Percentiles rank a stretch among this genome's conserved stretches.
Conservation (phyloP, 106 monocot species). For the Allium cepa region DNA sequence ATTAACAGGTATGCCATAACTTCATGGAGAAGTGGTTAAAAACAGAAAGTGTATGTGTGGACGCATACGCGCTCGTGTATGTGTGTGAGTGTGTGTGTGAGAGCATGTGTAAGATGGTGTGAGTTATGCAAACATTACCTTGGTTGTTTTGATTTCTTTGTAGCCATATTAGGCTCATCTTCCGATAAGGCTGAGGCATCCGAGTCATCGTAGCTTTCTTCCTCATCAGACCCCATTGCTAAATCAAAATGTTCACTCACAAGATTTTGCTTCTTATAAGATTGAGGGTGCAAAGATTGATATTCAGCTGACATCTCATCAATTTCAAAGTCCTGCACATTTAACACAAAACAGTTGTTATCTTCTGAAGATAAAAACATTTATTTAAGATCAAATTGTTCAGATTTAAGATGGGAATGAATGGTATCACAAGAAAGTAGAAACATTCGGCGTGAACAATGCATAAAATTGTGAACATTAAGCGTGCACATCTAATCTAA, state of each 20-base stretch:
- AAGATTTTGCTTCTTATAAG: slow-evolving; percentile 34
- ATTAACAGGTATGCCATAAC: too few species aligned
- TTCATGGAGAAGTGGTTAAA: too few species aligned
- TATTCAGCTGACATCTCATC: slow-evolving; percentile 74
- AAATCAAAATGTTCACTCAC: slow-evolving; percentile 79
- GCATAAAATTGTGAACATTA: too few species aligned
- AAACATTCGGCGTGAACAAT: too few species aligned
- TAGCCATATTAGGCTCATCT: slow-evolving; percentile 24
- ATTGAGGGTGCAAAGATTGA: slow-evolving; percentile 61
- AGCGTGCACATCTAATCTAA: too few species aligned
- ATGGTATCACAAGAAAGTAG: too few species aligned
- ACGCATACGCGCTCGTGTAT: too few species aligned
- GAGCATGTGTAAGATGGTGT: background rate
- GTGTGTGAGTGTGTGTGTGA: too few species aligned
- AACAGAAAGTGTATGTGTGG: too few species aligned
- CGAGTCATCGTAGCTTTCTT: slow-evolving; percentile 12
- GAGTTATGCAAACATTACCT: slow-evolving; percentile 29
- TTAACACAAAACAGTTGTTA: too few species aligned
- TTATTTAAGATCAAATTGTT: background rate
- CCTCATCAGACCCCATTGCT: slow-evolving; percentile 31
- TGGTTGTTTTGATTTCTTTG: slow-evolving; percentile 27
- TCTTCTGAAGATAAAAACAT: background rate
- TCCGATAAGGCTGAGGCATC: slow-evolving; percentile 36
- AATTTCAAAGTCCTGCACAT: slow-evolving; percentile 68
- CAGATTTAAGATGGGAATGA: too few species aligned